These are phyloP conservation scores for Eimeria tenella DNA, from an alignment of 169 alveolate species.

Conservation along the genomic window DNA sequence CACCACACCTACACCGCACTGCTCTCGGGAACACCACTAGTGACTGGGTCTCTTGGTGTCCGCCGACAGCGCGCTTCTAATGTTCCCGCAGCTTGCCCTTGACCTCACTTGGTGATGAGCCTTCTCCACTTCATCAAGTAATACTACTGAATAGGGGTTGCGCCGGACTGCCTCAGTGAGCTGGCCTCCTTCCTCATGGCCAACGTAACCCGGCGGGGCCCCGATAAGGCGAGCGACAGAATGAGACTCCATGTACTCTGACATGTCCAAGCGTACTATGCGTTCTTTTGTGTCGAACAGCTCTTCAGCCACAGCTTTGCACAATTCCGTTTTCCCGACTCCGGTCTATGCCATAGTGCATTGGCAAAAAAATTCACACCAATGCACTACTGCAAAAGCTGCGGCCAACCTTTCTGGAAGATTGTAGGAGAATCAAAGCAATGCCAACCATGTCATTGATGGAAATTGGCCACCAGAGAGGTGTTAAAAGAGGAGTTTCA, in stretches of 20 bases:
- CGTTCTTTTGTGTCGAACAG: slow-evolving; percentile 88
- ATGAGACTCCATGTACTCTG: slow-evolving; percentile 89
- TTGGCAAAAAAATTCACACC: slow-evolving; percentile 52
- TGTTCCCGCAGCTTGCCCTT: neutral
- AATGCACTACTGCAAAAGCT: too few species aligned
- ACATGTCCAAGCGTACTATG: slow-evolving; percentile 90
- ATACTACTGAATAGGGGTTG: slow-evolving; percentile 92
- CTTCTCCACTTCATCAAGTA: slow-evolving; percentile 95
- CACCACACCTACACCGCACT: neutral
- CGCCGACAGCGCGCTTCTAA: neutral
- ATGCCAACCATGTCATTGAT: too few species aligned
- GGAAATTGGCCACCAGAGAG: too few species aligned
- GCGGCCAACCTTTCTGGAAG: too few species aligned
- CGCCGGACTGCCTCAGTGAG: slow-evolving; percentile 94
- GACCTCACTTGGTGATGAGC: slow-evolving; percentile 93
- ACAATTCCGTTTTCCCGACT: slow-evolving; percentile 94
- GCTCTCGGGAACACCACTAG: neutral
- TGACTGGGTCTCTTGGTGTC: neutral
- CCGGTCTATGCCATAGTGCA: slow-evolving; percentile 90
- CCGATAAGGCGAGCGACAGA: slow-evolving; percentile 93
- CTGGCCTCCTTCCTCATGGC: slow-evolving; percentile 94
- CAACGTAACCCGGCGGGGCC: slow-evolving; percentile 95
- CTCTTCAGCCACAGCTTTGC: slow-evolving; percentile 93
- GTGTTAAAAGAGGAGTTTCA: too few species aligned
- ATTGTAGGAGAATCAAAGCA: too few species aligned